These are phyloP conservation scores for Sugiyamaella smithiae DNA, from an alignment of 805 yeast genomes.

Conservation along the genomic window DNA sequence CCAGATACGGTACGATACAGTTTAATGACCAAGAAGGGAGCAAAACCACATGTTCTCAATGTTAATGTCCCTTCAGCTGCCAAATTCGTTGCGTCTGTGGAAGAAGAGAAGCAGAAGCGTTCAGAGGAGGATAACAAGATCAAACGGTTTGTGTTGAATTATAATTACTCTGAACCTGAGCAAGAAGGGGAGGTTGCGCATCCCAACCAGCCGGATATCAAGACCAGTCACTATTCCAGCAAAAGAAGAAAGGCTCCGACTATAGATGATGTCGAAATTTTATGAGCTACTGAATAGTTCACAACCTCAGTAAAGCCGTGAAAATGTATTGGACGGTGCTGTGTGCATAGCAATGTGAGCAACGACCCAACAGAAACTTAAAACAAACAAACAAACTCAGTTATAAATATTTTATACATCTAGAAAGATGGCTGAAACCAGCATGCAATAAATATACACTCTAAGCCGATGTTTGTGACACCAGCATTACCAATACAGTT, in stretches of 20 bases:
- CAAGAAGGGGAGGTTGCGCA: not conserved
- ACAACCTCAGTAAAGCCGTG: too few relatives aligned
- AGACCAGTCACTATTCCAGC: slow-evolving; percentile 17
- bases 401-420: too few relatives aligned
- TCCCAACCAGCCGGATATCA: slow-evolving; percentile 19
- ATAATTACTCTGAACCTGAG: slow-evolving; percentile 6
- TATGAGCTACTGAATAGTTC: too few relatives aligned
- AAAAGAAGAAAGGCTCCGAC: slow-evolving; percentile 7
- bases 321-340: too few relatives aligned
- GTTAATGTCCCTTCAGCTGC: slow-evolving; percentile 53
- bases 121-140: slow-evolving; percentile 55
- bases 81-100: slow-evolving; percentile 51
- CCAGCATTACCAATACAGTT: slow-evolving; percentile 69
- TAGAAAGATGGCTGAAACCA: too few relatives aligned
- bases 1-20: slow-evolving; percentile 42
- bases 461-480: not conserved
- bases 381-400: too few relatives aligned
- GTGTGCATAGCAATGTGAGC: too few relatives aligned
- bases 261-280: slow-evolving; percentile 11
- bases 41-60: slow-evolving; percentile 43
- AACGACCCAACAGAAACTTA: too few relatives aligned
- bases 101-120: slow-evolving; percentile 49
- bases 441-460: slow-evolving; percentile 1
- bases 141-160: slow-evolving; percentile 20
- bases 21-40: slow-evolving; percentile 54